These are phyloP conservation scores for Talaromyces adpressus DNA, from an alignment of 495 filamentous ascomycete genomes.

Conservation along the genomic window DNA sequence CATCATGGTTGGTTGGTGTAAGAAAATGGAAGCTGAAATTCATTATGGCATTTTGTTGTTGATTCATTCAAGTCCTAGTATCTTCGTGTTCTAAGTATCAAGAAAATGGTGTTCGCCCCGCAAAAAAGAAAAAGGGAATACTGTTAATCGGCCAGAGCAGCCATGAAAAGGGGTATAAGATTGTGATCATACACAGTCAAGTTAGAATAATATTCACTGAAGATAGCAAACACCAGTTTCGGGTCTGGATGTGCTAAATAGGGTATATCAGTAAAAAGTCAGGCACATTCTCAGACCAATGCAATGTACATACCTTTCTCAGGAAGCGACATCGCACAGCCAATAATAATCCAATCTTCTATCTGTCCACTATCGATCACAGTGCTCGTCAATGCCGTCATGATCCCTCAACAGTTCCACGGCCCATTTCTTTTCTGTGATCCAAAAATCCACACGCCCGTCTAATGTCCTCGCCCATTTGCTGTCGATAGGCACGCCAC, in stretches of 20 bases:
- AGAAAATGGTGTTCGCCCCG: not conserved
- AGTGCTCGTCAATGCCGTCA: conserved; percentile 11
- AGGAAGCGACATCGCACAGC: conserved; percentile 12
- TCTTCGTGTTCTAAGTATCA: not conserved
- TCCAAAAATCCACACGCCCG: conserved; percentile 1
- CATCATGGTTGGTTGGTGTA: too few species aligned
- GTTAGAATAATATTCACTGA: not conserved
- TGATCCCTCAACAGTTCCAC: conserved; percentile 17
- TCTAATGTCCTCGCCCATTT: not conserved
- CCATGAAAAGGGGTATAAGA: not conserved
- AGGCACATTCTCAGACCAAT: not conserved
- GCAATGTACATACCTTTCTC: not conserved
- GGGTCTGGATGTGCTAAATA: not conserved
- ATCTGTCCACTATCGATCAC: conserved; percentile 8
- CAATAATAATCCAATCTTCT: conserved; percentile 14
- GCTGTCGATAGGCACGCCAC: not conserved
- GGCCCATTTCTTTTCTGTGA: conserved; percentile 15
- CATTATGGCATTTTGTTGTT: too few species aligned
- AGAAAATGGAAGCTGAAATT: too few species aligned
- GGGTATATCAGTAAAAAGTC: not conserved
- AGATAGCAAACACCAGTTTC: not conserved
- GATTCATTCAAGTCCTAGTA: not conserved
- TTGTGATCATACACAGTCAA: not conserved
- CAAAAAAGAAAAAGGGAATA: not conserved
- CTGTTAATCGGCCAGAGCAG: not conserved